A percentile compares a stretch with the other conserved stretches of the same genome.
phyloP scores from a whole-genome alignment of 2,329 filamentous ascomycete genomes.

The Sporothrix brunneoviolacea region DNA sequence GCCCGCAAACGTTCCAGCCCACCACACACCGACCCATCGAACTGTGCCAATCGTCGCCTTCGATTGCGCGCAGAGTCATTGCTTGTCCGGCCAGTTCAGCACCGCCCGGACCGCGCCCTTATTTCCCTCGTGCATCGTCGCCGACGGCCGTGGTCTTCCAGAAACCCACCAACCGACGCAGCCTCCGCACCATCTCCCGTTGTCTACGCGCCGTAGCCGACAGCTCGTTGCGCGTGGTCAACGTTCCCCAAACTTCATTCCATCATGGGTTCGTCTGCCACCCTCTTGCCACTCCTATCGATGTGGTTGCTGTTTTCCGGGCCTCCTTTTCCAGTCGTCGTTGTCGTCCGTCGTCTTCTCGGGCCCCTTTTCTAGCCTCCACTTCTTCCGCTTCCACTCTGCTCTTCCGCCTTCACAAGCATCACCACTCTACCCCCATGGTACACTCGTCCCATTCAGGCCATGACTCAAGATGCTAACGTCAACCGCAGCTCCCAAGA shows the following conservation, averaged over 20 bases:
- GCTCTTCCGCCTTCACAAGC: neutral
- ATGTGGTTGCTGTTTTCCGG: neutral
- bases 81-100: neutral
- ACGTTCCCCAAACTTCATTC: slow-evolving; percentile 16
- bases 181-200: slow-evolving; percentile 5
- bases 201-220: slow-evolving; percentile 25
- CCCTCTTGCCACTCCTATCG: neutral
- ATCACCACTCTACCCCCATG: neutral
- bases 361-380: neutral
- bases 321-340: neutral
- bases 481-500: slow-evolving; percentile 67
- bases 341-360: neutral
- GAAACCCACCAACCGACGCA: slow-evolving; percentile 4
- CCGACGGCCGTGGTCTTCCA: neutral
- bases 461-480: slow-evolving; percentile 25
- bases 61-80: slow-evolving; percentile 9
- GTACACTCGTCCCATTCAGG: too few species aligned
- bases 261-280: slow-evolving; percentile 26
- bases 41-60: slow-evolving; percentile 9
- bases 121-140: neutral
- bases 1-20: neutral
- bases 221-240: slow-evolving; percentile 25
- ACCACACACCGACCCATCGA: neutral
- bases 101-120: neutral
- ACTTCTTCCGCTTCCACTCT: neutral